phyloP scores from a whole-genome alignment of 371 early-diverging fungal species.

The Mucor irregularis region DNA sequence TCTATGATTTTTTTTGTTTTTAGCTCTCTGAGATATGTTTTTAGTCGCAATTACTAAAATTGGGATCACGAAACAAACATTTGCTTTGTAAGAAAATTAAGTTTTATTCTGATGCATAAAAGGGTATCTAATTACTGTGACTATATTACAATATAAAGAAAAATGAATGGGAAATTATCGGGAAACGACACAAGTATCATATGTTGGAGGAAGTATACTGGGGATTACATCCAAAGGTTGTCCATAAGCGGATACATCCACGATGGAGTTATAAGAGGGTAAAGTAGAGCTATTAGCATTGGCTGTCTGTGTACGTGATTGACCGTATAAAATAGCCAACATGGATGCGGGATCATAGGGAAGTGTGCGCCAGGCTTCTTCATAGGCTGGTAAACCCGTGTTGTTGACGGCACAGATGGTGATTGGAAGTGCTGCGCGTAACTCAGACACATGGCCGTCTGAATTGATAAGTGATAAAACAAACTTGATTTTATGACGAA shows the following conservation, averaged over 20 bases:
- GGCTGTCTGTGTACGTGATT: not conserved
- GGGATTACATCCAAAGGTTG: too few species aligned
- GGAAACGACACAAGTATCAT: too few species aligned
- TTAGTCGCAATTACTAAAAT: too few species aligned
- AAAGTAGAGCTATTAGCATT: not conserved
- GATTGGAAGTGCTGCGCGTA: conserved; percentile 37
- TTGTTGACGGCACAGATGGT: conserved; percentile 29
- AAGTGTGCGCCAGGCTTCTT: conserved; percentile 30
- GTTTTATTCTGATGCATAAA: too few species aligned
- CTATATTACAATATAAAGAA: too few species aligned
- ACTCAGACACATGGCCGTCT: conserved; percentile 38
- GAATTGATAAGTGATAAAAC: conserved; percentile 22
- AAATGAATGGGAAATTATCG: too few species aligned
- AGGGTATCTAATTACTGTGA: too few species aligned
- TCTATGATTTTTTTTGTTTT: too few species aligned
- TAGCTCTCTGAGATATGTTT: too few species aligned
- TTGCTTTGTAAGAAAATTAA: too few species aligned
- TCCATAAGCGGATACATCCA: not conserved
- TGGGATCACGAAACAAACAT: too few species aligned
- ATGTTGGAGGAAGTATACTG: not conserved
- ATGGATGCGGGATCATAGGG: conserved; percentile 34
- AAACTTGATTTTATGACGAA: conserved; percentile 41
- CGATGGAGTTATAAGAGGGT: conserved; percentile 23
- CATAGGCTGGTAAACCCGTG: conserved; percentile 37
- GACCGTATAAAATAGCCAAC: not conserved